These are phyloP conservation scores for Verbascum thapsus DNA, from an alignment of 257 asterid genomes.

Conservation along the genomic window DNA sequence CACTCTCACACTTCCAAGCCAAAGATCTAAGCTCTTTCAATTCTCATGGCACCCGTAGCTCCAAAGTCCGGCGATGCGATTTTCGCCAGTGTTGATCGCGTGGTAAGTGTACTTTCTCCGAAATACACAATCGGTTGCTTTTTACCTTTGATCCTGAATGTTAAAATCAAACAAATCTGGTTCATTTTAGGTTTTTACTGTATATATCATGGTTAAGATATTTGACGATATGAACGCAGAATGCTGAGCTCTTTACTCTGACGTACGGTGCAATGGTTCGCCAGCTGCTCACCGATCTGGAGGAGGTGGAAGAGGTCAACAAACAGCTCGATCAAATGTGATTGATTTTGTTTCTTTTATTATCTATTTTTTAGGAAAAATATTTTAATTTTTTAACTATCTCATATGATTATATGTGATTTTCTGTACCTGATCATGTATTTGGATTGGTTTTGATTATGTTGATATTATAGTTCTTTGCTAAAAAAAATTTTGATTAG, in stretches of 20 bases:
- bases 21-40: constrained; percentile 21
- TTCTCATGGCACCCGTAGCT: constrained; percentile 48
- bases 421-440: background rate
- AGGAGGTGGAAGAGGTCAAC: constrained; percentile 97
- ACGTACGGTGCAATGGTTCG: constrained; percentile 96
- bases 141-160: background rate
- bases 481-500: too few relatives aligned
- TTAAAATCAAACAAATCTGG: constrained; percentile 8
- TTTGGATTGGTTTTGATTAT: background rate
- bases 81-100: constrained; percentile 59
- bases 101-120: constrained; percentile 36
- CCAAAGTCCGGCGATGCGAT: constrained; percentile 65
- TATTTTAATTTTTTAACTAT: background rate
- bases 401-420: background rate
- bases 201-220: too few relatives aligned
- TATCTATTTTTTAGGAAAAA: background rate
- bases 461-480: constrained; percentile 4
- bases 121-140: background rate
- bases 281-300: constrained; percentile 93
- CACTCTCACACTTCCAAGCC: constrained; percentile 6
- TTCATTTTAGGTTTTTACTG: background rate
- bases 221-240: constrained; percentile 40
- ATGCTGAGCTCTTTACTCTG: constrained; percentile 88
- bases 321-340: constrained; percentile 97
- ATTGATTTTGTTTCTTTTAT: constrained; percentile 1